Percentiles rank a stretch among this genome's conserved stretches.
Evolutionary conservation across 116 monocot genomes (phyloP).

Genomic region (Cymodocea nodosa): DNA sequence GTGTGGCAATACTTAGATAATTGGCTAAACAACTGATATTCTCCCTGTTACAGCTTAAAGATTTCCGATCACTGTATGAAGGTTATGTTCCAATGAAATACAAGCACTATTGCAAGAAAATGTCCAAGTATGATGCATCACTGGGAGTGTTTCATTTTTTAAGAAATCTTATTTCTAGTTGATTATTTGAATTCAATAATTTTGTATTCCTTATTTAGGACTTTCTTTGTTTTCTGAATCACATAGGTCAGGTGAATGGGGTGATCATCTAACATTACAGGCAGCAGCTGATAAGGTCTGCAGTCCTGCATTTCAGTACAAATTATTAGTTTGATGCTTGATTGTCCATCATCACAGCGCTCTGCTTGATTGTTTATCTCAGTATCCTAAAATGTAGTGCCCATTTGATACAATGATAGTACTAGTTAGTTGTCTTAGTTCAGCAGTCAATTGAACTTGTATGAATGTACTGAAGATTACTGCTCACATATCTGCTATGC

Average conservation of each 20-base stretch:
- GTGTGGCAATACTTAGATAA: not conserved
- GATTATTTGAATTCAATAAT: not conserved
- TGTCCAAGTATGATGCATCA: constrained; percentile 60
- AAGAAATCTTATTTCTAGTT: not conserved
- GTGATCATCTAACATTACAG: constrained; percentile 96
- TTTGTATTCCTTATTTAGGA: not conserved
- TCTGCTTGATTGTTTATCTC: no score
- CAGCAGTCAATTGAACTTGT: no score
- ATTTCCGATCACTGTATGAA: constrained; percentile 66
- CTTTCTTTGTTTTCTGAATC: not conserved
- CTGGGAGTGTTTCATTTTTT: not conserved
- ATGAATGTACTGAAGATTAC: no score
- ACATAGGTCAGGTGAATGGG: constrained; percentile 96
- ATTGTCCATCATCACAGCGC: no score
- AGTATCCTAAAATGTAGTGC: no score
- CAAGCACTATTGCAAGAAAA: constrained; percentile 85
- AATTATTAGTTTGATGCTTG: not conserved
- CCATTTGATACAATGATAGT: no score
- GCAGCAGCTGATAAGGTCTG: constrained; percentile 98
- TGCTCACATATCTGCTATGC: no score
- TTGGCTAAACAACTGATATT: not conserved
- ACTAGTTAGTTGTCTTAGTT: no score
- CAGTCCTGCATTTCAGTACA: constrained; percentile 22
- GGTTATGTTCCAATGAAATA: constrained; percentile 99
- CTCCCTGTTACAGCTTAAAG: constrained; percentile 60